Evolutionary conservation across 257 asterid genomes (phyloP).

Genomic region (Solanum sparsipilum): DNA sequence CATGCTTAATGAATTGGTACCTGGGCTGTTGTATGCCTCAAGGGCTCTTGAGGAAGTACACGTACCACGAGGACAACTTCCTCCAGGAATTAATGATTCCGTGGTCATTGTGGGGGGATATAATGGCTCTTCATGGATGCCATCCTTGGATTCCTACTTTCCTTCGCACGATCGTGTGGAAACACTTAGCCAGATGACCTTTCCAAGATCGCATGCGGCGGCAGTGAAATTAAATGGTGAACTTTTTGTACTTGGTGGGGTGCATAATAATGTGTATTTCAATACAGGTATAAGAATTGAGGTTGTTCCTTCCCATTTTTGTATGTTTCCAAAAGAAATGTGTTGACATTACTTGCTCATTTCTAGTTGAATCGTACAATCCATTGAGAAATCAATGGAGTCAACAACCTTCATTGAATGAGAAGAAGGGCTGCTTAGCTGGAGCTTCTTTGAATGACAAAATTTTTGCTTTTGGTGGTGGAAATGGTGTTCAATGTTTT

Average conservation of each 20-base stretch:
- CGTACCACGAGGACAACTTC: not conserved
- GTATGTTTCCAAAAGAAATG: not conserved
- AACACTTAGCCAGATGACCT: constrained; percentile 35
- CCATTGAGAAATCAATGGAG: constrained; percentile 39
- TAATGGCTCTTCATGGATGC: constrained; percentile 45
- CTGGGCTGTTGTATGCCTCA: constrained; percentile 8
- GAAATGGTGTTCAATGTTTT: constrained; percentile 40
- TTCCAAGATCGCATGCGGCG: constrained; percentile 26
- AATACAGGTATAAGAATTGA: constrained; percentile 41
- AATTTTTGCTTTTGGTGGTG: constrained; percentile 61
- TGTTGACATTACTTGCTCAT: constrained; percentile 3
- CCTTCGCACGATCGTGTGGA: constrained; percentile 27
- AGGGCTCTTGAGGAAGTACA: constrained; percentile 6
- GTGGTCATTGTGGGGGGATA: constrained; percentile 52
- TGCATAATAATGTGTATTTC: constrained; percentile 23
- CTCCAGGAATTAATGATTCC: constrained; percentile 6
- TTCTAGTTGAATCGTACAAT: constrained; percentile 60
- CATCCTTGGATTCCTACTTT: constrained; percentile 28
- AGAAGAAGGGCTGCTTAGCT: constrained; percentile 39
- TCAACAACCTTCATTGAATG: constrained; percentile 36
- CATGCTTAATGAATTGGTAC: constrained; percentile 12
- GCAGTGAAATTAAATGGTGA: constrained; percentile 42
- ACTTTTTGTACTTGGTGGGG: constrained; percentile 52
- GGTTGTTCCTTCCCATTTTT: not conserved
- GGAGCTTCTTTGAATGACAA: constrained; percentile 36